These are phyloP conservation scores for Medicago lupulina DNA, from an alignment of 306 rosid genomes.

Conservation along the genomic window DNA sequence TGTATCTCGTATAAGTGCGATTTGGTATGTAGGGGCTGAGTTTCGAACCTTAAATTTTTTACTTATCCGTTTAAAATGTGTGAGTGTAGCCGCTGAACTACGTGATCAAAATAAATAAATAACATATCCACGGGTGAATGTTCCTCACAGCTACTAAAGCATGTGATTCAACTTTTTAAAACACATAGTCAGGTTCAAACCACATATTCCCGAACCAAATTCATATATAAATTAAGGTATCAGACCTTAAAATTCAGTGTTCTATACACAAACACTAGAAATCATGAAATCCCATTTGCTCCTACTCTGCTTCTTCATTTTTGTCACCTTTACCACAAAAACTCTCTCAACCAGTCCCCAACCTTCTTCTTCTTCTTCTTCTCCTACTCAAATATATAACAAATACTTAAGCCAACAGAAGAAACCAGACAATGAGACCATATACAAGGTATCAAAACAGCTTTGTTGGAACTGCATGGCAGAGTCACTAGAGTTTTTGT, in stretches of 20 bases:
- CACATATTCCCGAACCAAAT: background rate
- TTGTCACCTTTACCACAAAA: constrained; percentile 34
- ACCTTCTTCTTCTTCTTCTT: background rate
- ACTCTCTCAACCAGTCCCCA: constrained; percentile 31
- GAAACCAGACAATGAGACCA: constrained; percentile 62
- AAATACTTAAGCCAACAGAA: constrained; percentile 39
- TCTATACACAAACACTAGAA: background rate
- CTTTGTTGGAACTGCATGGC: constrained; percentile 83
- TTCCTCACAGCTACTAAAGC: background rate
- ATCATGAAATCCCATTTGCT: constrained; percentile 51
- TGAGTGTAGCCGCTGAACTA: too few relatives aligned
- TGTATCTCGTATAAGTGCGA: too few relatives aligned
- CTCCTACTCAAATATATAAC: background rate
- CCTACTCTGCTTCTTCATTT: constrained; percentile 36
- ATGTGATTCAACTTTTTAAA: background rate
- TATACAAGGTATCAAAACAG: constrained; percentile 68
- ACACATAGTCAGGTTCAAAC: background rate
- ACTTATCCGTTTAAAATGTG: too few relatives aligned
- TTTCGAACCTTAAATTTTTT: too few relatives aligned
- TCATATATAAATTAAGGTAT: constrained; percentile 36
- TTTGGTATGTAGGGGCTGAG: too few relatives aligned
- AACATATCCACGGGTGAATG: background rate
- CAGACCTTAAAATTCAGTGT: constrained; percentile 37
- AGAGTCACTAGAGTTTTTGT: constrained; percentile 75
- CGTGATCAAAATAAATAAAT: background rate